Evolutionary conservation across 352 stramenopile species (phyloP), one percentile per base, ranked within the genome.

Genomic region (Phytophthora pisi): DNA sequence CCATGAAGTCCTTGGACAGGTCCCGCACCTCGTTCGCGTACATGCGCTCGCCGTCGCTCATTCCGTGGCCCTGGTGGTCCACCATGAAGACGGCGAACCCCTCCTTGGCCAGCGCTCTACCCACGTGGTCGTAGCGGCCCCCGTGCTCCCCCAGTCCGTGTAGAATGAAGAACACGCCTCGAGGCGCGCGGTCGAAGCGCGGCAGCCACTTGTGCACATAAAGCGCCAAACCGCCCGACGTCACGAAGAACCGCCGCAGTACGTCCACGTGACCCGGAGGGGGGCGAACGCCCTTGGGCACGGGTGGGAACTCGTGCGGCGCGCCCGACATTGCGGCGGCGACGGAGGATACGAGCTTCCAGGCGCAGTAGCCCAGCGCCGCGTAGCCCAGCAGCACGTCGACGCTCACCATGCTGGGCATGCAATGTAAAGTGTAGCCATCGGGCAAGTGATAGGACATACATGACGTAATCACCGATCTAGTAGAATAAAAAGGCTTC

Each of bases 21-120:
- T 91, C 61, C 53, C 51, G 54, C 26, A 88, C 58, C 40, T 80
- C 72, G 42, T 69, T 42, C 28, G 81, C 77, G 58, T 84, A 86
- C 62, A 84, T 77, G 45, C 81, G 72, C 38, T 90, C 82, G 28
- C 81, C 81, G 55, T 91, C 81, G 57, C 81, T 90, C 30, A 74
- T 56, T 16, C 82, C 82, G 56, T 88, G 79, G 9, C 82, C 81
- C 42, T 91, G 81, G 50, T 85, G 75, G 70, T 90, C 81, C 43
- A 90, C 78, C 20, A 57, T 57, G 54, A 91, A 89, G 36, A 90
- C 82, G 1, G 81, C 79, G 28, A 83, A 80, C 10, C 75, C 81
- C 5, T 66, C 46, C 43, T 66, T 59, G 9, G 66, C 73, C 42
- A 90, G 30, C 28, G 60, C 63, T 24, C 72, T 63, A 10, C 61